Base-by-base conservation (phyloP, 2,329 filamentous ascomycete genomes). In the Aphanoascus verrucosus region DNA sequence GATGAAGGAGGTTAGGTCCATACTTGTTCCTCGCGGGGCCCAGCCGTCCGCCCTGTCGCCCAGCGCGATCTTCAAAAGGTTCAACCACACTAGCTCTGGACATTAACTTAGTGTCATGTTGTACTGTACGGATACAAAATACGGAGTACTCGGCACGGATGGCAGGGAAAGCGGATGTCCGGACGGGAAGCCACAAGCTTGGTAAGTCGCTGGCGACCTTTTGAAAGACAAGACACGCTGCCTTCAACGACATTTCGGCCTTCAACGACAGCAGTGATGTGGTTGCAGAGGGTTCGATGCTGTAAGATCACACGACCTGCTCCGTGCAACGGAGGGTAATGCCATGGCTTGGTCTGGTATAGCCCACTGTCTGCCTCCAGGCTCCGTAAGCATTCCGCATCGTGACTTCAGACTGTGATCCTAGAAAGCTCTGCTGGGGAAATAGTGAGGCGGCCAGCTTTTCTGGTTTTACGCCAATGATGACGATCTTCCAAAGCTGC, bases 381-480 rank as follows among this genome's bases (percentile, higher is more conserved):
- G 41, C 5, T 43, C 35, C 12, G 35, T 28, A 7, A 28, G 23
- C 23, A 28, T 28, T 28, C 23, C 7, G 23, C 23, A 28, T 28
- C 23, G 23, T 28, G 23, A 28, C 7, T 7, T 28, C 23, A 28
- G 23, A 28, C 7, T 4, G 23, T 28, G 23, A 28, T 28, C 7
- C 23, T 11, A 17, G 15, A 17, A 40, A 4, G 37, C 12, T 14
- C 9, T 14, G 37, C 37, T 14, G 15, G 12, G n/a, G 15, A 50
- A 43, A 51, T 43, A 51, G 40, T 51, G 49, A 51, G 49, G 49
- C 49, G 49, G 49, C 37, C 40, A 17, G 28, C n/a, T 15, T 4
- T 1, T 9, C 20, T 31, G n/a, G 28, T 14, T 34, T 15, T 51
- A 44, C 49, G 41, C 49, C 40, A 51, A 51, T 51, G 3, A 15